Evolutionary conservation across 345 rosid species (phyloP), one percentile per base, ranked within the genome.

Genomic region (Citrus sp.): DNA sequence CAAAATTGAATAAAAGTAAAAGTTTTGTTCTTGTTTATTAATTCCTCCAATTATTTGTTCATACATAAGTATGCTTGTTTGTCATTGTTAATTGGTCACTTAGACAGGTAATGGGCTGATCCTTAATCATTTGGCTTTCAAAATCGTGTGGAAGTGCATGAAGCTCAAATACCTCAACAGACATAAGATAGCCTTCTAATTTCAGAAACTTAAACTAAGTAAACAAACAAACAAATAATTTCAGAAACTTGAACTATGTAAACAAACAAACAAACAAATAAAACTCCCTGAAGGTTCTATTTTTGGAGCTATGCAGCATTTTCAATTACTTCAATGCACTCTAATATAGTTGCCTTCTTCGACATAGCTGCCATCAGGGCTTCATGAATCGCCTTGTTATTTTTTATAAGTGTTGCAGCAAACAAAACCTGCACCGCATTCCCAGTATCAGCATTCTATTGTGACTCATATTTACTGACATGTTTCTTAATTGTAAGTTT

Each of bases 321-420:
- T 86, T 95, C 98, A 59, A 93, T 91, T 25, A 91, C 85, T 72
- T 91, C 81, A 32, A 95, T 90, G 88, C 99, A 95, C 79, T 93
- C 95, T 68, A 92, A 75, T 62, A 95, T 91, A 70, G 89, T 59
- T 59, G 94, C 94, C 37, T 93, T 92, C 66, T 85, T 89, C 24
- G 97, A 76, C 98, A 93, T 93, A 28, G 95, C 94, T 69, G 82
- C 80, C 88, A 91, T 90, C 62, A 93, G 80, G 32, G 93, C 93
- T 88, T 93, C 97, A 81, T 92, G 93, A 73, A 82, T 81, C 22
- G 12, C 80, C 76, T 84, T 89, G 89, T 93, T 93, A 83, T 92
- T 95, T 83, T 95, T 95, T 72, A 95, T 64, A 49, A 95, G 90
- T 18, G 98, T 92, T 77, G 84, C 98, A 6, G 93, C 89, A 80